These are phyloP conservation scores for Penicillium thymicola DNA, from an alignment of 2,329 filamentous ascomycete species.

Conservation along the genomic window DNA sequence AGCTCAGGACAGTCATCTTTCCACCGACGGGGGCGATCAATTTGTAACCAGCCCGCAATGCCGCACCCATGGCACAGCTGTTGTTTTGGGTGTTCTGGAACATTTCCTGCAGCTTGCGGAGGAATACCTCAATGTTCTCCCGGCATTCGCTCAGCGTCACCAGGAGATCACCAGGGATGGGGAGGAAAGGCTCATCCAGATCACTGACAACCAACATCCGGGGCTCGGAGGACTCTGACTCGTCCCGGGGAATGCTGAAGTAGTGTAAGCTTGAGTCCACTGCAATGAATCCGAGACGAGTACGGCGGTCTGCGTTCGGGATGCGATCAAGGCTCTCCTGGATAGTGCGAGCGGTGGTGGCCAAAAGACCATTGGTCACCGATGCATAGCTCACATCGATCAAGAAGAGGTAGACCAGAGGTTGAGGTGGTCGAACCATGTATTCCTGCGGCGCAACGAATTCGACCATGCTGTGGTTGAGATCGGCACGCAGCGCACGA, in stretches of 20 bases:
- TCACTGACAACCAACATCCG: conserved; percentile 94
- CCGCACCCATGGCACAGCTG: conserved; percentile 91
- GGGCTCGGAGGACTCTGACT: conserved; percentile 77
- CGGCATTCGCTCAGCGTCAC: conserved; percentile 87
- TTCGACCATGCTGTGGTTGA: conserved; percentile 96
- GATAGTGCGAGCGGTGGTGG: conserved; percentile 89
- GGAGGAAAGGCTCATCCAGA: conserved; percentile 92
- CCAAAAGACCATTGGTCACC: conserved; percentile 84
- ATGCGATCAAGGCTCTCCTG: conserved; percentile 93
- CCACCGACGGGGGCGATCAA: conserved; percentile 91
- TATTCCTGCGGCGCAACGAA: conserved; percentile 98
- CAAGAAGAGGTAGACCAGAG: conserved; percentile 90
- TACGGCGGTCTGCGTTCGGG: conserved; percentile 94
- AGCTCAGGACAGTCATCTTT: conserved; percentile 88
- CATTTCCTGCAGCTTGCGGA: conserved; percentile 90
- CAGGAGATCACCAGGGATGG: conserved; percentile 85
- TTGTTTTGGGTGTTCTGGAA: conserved; percentile 91
- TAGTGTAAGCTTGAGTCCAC: conserved; percentile 95
- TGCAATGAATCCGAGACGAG: conserved; percentile 88
- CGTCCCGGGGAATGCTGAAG: conserved; percentile 88
- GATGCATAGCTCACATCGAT: conserved; percentile 92
- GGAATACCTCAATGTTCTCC: conserved; percentile 85
- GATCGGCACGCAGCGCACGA: conserved; percentile 83
- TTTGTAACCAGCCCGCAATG: conserved; percentile 88
- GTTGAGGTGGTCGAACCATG: conserved; percentile 96